Conservation (phyloP, 1,284 basidiomycete genomes). For the Prillingera fragicola region DNA sequence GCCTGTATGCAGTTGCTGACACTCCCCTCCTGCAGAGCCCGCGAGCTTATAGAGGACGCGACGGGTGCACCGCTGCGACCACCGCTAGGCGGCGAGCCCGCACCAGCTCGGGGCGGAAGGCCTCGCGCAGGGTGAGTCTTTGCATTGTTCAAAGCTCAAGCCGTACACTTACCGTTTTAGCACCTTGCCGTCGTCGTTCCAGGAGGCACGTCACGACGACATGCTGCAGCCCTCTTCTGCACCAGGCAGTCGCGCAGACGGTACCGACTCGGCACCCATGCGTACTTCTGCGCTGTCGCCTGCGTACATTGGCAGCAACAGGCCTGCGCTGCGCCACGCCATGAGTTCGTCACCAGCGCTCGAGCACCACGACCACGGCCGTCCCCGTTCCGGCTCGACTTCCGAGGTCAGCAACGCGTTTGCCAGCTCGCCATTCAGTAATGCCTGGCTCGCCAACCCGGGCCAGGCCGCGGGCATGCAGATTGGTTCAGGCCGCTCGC, state of each 20-base stretch:
- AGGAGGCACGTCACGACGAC: constrained; percentile 26
- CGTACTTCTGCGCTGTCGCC: constrained; percentile 40
- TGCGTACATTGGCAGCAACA: constrained; percentile 38
- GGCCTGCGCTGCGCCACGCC: constrained; percentile 64
- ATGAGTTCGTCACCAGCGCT: constrained; percentile 58
- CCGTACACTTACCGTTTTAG: constrained; percentile 18
- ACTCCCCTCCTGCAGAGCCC: constrained; percentile 54
- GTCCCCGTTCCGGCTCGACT: constrained; percentile 75
- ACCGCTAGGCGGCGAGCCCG: constrained; percentile 60
- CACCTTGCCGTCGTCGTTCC: constrained; percentile 45
- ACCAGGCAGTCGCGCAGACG: too few relatives aligned
- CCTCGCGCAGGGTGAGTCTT: constrained; percentile 46
- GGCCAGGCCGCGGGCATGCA: constrained; percentile 18
- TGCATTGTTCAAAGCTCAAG: background rate
- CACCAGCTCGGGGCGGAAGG: constrained; percentile 36
- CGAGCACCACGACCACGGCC: constrained; percentile 57
- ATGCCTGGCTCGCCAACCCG: constrained; percentile 69
- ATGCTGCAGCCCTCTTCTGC: constrained; percentile 10
- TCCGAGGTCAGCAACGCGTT: constrained; percentile 83
- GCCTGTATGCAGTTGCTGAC: background rate
- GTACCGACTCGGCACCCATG: constrained; percentile 8
- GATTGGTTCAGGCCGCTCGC: constrained; percentile 21
- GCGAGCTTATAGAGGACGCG: constrained; percentile 72
- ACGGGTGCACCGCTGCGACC: constrained; percentile 53
- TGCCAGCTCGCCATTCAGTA: constrained; percentile 76